Base-by-base conservation (phyloP, 352 stramenopile genomes). In the Globisporangium megalacanthum region DNA sequence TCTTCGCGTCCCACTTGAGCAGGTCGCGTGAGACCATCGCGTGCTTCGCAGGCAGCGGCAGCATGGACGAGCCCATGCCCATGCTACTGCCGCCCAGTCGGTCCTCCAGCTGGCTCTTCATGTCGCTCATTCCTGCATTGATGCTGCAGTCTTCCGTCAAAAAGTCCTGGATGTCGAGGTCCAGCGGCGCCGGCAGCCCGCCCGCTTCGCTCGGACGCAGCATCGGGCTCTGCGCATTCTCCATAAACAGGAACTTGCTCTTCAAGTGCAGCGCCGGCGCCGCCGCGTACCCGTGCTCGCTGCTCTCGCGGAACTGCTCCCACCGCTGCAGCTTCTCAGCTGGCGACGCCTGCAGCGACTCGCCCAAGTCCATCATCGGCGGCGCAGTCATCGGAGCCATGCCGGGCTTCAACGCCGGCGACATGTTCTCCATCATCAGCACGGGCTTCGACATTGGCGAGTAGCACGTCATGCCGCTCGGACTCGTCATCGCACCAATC, bases 401-500 rank as follows among this genome's bases (percentile, higher is more conserved):
- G 1, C 74, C 75, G 5, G 83, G 83, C 67, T 94, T 94, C 25
- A 94, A 46, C 14, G 80, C 79, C 0, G 83, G 83, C 9, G 83
- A 94, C 83, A 94, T 92, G 64, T 94, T 94, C 53, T 94, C 83
- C 49, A 88, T 75, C 17, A 88, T 73, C 17, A 77, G 61, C 29
- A 89, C 60, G n/a, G 77, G 67, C 65, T 91, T 91, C n/a, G 81
- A 68, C 76, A 91, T 86, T 0, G 81, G 81, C 35, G 81, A 91
- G 66, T 86, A 91, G 64, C 81, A 91, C 13, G 75, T 64, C 51
- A 83, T 70, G 20, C 68, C 70, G 14, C 61, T 68, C 6, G 58
- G 65, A 3, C 63, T 54, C 1, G 56, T 64, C 55, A 75, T 69
- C 6, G 50, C 37, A 51, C 51, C 62, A 37, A 63, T 73, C 2